These are phyloP conservation scores for Neospermospora avenae DNA, from an alignment of 2,329 filamentous ascomycete species.

Conservation along the genomic window DNA sequence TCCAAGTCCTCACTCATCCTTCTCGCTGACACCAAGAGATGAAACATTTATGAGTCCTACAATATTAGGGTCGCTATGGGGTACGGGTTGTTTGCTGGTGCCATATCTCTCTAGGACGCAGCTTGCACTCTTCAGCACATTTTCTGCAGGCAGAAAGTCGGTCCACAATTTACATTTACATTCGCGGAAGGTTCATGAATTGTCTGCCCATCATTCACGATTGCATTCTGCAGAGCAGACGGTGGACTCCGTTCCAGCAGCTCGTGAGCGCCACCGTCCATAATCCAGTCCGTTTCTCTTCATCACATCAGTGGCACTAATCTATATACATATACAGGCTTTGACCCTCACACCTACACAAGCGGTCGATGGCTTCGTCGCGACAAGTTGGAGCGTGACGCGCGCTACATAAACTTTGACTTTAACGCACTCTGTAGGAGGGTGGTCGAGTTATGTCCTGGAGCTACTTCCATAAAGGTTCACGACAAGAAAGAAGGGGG, in stretches of 20 bases:
- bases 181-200: not conserved
- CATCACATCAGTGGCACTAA: conserved; percentile 1
- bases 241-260: not conserved
- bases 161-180: not conserved
- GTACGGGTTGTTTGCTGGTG: not conserved
- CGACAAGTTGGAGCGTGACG: conserved; percentile 37
- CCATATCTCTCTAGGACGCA: not conserved
- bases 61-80: not conserved
- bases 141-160: not conserved
- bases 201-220: not conserved
- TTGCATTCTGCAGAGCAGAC: not conserved
- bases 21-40: not conserved
- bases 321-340: not conserved
- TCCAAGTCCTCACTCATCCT: not conserved
- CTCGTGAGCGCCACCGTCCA: not conserved
- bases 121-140: conserved; percentile 1
- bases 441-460: conserved; percentile 38
- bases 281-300: not conserved
- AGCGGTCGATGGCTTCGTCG: conserved; percentile 38
- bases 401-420: conserved; percentile 40
- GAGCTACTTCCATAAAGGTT: conserved; percentile 34
- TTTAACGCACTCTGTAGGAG: conserved; percentile 39
- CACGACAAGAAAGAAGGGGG: conserved; percentile 44
- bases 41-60: not conserved
- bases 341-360: conserved; percentile 36